Percentiles rank a stretch among this genome's conserved stretches.
These are phyloP conservation scores for Hawksworthiomyces lignivorus DNA, from an alignment of 2,329 filamentous ascomycete genomes.

Conservation along the genomic window DNA sequence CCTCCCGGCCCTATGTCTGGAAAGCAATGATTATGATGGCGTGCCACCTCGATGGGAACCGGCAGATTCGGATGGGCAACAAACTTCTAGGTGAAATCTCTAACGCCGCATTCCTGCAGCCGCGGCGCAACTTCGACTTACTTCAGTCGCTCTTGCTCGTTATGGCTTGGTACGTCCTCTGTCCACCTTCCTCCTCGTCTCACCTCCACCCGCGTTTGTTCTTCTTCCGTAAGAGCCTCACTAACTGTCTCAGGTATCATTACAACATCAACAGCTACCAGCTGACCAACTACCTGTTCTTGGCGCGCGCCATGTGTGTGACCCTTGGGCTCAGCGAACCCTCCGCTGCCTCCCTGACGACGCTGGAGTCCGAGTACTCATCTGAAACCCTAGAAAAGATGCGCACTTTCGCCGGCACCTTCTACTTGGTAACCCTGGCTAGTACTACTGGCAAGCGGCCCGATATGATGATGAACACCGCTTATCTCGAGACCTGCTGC, in stretches of 20 bases:
- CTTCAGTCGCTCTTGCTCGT: slow-evolving; percentile 39
- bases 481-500: slow-evolving; percentile 36
- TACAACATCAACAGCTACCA: slow-evolving; percentile 42
- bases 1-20: slow-evolving; percentile 38
- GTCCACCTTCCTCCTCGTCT: too few species aligned
- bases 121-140: slow-evolving; percentile 37
- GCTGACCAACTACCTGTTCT: slow-evolving; percentile 40
- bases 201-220: not conserved
- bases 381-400: slow-evolving; percentile 27
- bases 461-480: slow-evolving; percentile 40
- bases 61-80: slow-evolving; percentile 36
- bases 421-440: slow-evolving; percentile 40
- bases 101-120: slow-evolving; percentile 30
- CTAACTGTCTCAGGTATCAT: slow-evolving; percentile 31
- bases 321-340: slow-evolving; percentile 31
- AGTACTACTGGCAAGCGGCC: slow-evolving; percentile 34
- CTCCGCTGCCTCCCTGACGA: slow-evolving; percentile 2
- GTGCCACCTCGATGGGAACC: slow-evolving; percentile 32
- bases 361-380: slow-evolving; percentile 1
- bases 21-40: slow-evolving; percentile 40
- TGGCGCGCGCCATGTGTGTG: slow-evolving; percentile 38
- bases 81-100: slow-evolving; percentile 36
- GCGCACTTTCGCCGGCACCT: slow-evolving; percentile 41
- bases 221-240: too few species aligned
- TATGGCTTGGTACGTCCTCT: slow-evolving; percentile 34